phyloP scores from a whole-genome alignment of 495 filamentous ascomycete genomes.

The Xylaria acuta region DNA sequence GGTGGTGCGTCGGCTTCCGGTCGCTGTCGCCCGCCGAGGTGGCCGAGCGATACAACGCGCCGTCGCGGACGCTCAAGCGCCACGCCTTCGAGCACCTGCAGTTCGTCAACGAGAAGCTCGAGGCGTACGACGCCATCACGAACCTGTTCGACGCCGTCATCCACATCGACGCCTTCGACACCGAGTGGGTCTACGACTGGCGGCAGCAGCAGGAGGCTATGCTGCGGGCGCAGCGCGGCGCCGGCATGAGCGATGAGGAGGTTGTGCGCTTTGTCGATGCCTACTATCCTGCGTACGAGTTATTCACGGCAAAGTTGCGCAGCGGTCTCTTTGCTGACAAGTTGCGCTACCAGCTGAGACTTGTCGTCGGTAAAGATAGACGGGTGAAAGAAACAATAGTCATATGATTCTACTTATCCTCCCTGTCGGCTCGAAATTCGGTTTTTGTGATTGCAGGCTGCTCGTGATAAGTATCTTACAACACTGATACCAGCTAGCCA shows the following conservation, averaged over 20 bases:
- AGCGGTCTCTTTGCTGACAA: conserved; percentile 64
- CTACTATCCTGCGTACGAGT: conserved; percentile 69
- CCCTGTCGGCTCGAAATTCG: background rate
- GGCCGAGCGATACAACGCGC: conserved; percentile 59
- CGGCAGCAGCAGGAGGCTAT: conserved; percentile 79
- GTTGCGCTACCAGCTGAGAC: conserved; percentile 66
- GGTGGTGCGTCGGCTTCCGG: conserved; percentile 91
- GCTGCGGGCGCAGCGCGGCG: conserved; percentile 63
- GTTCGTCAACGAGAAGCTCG: conserved; percentile 74
- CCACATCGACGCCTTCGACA: conserved; percentile 84
- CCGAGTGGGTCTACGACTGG: conserved; percentile 85
- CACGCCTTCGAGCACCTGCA: conserved; percentile 71
- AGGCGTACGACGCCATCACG: conserved; percentile 74
- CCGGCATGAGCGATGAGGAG: conserved; percentile 74
- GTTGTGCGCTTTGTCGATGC: conserved; percentile 61
- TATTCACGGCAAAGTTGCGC: conserved; percentile 73
- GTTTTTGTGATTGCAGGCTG: background rate
- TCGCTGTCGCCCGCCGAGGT: conserved; percentile 62
- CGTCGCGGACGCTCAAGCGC: conserved; percentile 58
- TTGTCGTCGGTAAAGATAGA: conserved; percentile 73
- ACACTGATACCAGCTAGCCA: background rate
- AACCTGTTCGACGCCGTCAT: conserved; percentile 80
- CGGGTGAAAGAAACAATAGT: conserved; percentile 63
- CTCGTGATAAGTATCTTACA: conserved; percentile 8
- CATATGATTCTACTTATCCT: conserved; percentile 48